Base-by-base conservation (phyloP, 257 asterid genomes). In the Primulina huaijiensis region DNA sequence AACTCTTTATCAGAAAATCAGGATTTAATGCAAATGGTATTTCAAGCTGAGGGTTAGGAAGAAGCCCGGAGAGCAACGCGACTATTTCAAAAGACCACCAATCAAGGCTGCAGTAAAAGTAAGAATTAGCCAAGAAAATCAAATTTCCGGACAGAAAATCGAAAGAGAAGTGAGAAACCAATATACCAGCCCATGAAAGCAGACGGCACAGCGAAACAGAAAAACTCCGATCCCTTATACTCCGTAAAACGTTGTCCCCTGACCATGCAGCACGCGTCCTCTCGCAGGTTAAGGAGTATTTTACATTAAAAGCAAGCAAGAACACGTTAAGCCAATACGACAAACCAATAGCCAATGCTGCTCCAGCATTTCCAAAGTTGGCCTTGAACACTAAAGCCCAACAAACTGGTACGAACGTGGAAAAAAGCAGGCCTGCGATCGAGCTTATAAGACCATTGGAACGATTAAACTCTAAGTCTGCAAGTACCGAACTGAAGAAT, bases 21-120 rank as follows among this genome's bases (percentile, higher is more conserved):
- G 34, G 56, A 2, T 6, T 14, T 1, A 8, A 9, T 17, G 30
- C 2, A 3, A 61, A 30, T 8, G n/a, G n/a, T n/a, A n/a, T n/a
- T n/a, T n/a, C n/a, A n/a, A n/a, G n/a, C n/a, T 84, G 84, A 7
- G 92, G 90, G 76, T 82, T 84, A n/a, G 88, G 82, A 64, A 87
- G 52, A 72, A 84, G 86, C 43, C 90, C 92, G 43, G 90, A 74
- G 21, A 87, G 88, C 71, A 87, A 72, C 21, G 82, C 74, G 30
- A 79, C 63, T 33, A 82, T 76, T 73, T 87, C 92, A 71, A 68
- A 81, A 17, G 86, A 70, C 88, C 90, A 83, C 88, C 88, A 85
- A 65, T 85, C 87, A 25, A 84, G 81, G 31, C 88, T 84, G 79
- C n/a, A 76, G 37, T 40, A 52, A 30, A 61, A 34, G 29, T 30